A percentile compares a stretch with the other conserved stretches of the same genome.
Conservation (phyloP, 345 rosid species). For the Psidium friedrichsthalianum region DNA sequence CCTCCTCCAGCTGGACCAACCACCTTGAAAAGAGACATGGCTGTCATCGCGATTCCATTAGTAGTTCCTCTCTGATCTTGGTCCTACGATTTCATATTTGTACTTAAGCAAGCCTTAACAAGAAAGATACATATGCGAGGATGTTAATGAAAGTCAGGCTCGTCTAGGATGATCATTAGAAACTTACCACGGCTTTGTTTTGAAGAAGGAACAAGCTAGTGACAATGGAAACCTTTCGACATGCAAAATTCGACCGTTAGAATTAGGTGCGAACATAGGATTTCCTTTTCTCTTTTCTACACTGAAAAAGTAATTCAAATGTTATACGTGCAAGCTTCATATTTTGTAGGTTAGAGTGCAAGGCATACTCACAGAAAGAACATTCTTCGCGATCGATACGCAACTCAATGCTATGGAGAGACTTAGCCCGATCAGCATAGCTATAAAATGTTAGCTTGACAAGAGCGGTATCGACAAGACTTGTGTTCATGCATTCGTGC, state of each 20-base stretch:
- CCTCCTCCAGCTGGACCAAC: slow-evolving; percentile 49
- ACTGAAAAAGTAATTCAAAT: not conserved
- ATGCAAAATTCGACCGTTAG: not conserved
- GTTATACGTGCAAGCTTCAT: not conserved
- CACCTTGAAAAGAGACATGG: slow-evolving; percentile 38
- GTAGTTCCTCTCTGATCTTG: slow-evolving; percentile 53
- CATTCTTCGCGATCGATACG: slow-evolving; percentile 58
- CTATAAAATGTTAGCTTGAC: slow-evolving; percentile 55
- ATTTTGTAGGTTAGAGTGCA: not conserved
- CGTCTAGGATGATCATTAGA: not conserved
- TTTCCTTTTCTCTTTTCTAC: not conserved
- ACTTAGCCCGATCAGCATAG: slow-evolving; percentile 51
- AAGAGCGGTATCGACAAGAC: slow-evolving; percentile 37
- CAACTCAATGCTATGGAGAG: slow-evolving; percentile 38
- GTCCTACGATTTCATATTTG: slow-evolving; percentile 14
- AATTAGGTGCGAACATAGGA: not conserved
- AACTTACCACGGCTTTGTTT: slow-evolving; percentile 39
- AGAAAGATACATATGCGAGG: not conserved
- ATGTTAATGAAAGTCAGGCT: not conserved
- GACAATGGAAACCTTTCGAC: slow-evolving; percentile 12
- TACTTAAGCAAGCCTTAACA: not conserved
- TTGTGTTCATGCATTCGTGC: slow-evolving; percentile 24
- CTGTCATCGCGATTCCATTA: slow-evolving; percentile 42
- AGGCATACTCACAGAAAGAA: slow-evolving; percentile 41
- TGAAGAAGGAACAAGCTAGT: slow-evolving; percentile 39